These are phyloP conservation scores for Suillus cothurnatus DNA, from an alignment of 768 basidiomycete species.

Conservation along the genomic window DNA sequence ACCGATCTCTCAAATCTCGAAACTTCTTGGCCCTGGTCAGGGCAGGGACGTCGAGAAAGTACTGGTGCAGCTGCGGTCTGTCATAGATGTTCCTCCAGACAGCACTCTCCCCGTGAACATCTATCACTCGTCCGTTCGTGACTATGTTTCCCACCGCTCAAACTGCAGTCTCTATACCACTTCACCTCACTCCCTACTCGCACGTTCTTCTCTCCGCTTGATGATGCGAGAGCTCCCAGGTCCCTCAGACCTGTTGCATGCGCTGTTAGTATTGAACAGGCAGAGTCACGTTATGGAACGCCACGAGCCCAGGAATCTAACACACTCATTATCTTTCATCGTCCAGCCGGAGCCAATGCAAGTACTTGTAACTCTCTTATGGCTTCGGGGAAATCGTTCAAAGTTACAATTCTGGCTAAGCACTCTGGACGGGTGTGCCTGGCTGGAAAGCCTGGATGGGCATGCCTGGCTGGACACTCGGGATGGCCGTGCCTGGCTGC, in stretches of 20 bases:
- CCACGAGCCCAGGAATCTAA: neutral
- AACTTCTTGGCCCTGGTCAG: neutral
- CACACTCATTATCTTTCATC: neutral
- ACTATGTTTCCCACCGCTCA: neutral
- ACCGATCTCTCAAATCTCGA: neutral
- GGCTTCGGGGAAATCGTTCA: neutral
- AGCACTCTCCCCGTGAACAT: neutral
- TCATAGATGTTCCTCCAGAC: neutral
- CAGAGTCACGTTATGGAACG: neutral
- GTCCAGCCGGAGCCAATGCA: neutral
- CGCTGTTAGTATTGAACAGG: neutral
- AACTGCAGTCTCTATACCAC: neutral
- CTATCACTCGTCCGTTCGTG: neutral
- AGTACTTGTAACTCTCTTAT: neutral
- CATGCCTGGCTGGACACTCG: neutral
- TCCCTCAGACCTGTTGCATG: neutral
- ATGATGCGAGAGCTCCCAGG: neutral
- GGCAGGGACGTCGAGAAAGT: neutral
- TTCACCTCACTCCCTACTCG: constrained; percentile 1
- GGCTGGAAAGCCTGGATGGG: neutral
- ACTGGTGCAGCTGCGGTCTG: neutral
- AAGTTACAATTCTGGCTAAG: neutral
- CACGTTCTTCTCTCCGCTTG: neutral
- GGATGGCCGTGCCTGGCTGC: neutral
- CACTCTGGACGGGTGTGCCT: neutral